Evolutionary conservation across 2,329 filamentous ascomycete genomes (phyloP).

Genomic region (Alternaria brassicae): DNA sequence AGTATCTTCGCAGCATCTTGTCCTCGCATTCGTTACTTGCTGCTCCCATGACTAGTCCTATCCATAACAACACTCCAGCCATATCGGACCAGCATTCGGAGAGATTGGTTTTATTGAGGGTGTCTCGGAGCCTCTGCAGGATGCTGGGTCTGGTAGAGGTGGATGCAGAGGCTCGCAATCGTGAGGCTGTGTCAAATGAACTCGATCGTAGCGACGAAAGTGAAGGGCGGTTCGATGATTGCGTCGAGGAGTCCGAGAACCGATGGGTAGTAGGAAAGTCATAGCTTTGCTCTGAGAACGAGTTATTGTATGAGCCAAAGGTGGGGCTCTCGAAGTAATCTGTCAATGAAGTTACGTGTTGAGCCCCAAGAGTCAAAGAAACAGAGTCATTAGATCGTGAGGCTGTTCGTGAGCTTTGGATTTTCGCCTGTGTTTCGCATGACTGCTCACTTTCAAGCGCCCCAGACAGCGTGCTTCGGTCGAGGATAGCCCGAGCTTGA

Average conservation of each 20-base stretch:
- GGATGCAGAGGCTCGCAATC: constrained; percentile 1
- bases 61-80: constrained; percentile 50
- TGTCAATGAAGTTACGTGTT: constrained; percentile 31
- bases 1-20: constrained; percentile 38
- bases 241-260: constrained; percentile 14
- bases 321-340: constrained; percentile 22
- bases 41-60: constrained; percentile 43
- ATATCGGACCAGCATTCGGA: constrained; percentile 48
- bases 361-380: constrained; percentile 22
- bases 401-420: constrained; percentile 15
- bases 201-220: constrained; percentile 17
- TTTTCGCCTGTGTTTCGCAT: not conserved
- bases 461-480: constrained; percentile 36
- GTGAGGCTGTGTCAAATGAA: constrained; percentile 7
- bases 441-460: constrained; percentile 27
- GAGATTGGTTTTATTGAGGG: constrained; percentile 42
- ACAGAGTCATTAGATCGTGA: constrained; percentile 25
- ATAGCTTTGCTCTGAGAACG: not conserved
- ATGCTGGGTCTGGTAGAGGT: constrained; percentile 17
- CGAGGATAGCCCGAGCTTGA: constrained; percentile 43
- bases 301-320: constrained; percentile 16
- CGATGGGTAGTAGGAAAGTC: constrained; percentile 17
- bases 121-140: constrained; percentile 31
- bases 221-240: constrained; percentile 13
- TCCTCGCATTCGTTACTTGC: constrained; percentile 35